phyloP scores from a whole-genome alignment of 768 basidiomycete genomes.

The Thelephora ganbajun region DNA sequence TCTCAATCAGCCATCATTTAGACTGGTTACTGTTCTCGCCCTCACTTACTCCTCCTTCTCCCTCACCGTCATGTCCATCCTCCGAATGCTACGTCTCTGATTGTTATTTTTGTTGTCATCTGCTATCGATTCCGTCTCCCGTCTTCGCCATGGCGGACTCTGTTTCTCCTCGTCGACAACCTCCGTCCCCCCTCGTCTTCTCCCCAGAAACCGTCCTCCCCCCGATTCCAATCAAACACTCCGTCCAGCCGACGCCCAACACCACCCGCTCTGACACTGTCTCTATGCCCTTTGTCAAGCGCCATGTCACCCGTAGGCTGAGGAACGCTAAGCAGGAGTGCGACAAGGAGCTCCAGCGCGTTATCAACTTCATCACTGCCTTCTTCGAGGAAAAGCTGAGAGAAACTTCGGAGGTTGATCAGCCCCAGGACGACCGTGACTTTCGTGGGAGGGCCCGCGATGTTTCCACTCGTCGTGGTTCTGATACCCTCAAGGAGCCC shows the following conservation, averaged over 20 bases:
- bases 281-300: conserved; percentile 84
- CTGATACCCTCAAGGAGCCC: conserved; percentile 37
- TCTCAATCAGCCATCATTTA: too few relatives aligned
- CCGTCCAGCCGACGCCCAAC: conserved; percentile 26
- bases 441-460: conserved; percentile 42
- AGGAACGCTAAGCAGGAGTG: conserved; percentile 91
- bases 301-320: conserved; percentile 87
- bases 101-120: conserved; percentile 4
- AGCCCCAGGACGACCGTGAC: conserved; percentile 25
- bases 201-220: conserved; percentile 51
- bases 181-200: conserved; percentile 74
- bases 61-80: conserved; percentile 1
- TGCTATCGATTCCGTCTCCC: background rate
- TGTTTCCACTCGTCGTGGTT: conserved; percentile 17
- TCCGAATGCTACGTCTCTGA: background rate
- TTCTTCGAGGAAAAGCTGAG: conserved; percentile 89
- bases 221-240: conserved; percentile 19
- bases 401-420: conserved; percentile 55
- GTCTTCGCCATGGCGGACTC: conserved; percentile 20
- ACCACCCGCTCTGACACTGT: conserved; percentile 59
- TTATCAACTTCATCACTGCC: conserved; percentile 85
- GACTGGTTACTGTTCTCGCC: background rate
- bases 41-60: conserved; percentile 3
- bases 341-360: conserved; percentile 89
- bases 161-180: conserved; percentile 23